Percentiles rank a stretch among this genome's conserved stretches.
These are phyloP conservation scores for Hypsizygus ulmarius DNA, from an alignment of 1,284 basidiomycete species.

Conservation along the genomic window DNA sequence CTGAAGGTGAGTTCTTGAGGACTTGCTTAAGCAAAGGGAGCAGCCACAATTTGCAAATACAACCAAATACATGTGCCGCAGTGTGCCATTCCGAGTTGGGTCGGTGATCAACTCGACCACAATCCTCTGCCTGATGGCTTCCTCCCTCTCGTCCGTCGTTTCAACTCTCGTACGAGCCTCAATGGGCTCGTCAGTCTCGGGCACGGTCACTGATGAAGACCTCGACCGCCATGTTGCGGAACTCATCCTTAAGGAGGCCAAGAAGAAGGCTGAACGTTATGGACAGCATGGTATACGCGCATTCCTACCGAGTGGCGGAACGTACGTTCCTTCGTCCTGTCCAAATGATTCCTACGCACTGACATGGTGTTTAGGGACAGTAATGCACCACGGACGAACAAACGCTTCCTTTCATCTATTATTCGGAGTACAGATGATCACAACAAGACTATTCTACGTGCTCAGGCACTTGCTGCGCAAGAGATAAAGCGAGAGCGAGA, in stretches of 20 bases:
- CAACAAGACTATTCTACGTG: slow-evolving; percentile 77
- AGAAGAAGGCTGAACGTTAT: slow-evolving; percentile 79
- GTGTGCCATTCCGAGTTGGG: background rate
- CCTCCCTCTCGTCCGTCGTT: slow-evolving; percentile 79
- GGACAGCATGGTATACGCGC: slow-evolving; percentile 64
- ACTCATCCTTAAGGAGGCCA: slow-evolving; percentile 86
- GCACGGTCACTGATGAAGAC: slow-evolving; percentile 74
- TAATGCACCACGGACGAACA: slow-evolving; percentile 82
- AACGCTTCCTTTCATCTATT: slow-evolving; percentile 85
- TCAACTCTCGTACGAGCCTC: slow-evolving; percentile 80
- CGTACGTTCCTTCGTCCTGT: slow-evolving; percentile 20
- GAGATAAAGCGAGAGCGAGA: slow-evolving; percentile 64
- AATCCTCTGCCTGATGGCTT: slow-evolving; percentile 22
- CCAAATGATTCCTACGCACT: background rate
- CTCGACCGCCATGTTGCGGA: slow-evolving; percentile 87
- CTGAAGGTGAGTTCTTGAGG: no score
- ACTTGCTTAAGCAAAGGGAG: no score
- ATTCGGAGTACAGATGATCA: slow-evolving; percentile 91
- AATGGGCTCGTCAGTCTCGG: slow-evolving; percentile 67
- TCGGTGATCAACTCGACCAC: background rate
- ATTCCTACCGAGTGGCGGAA: slow-evolving; percentile 50
- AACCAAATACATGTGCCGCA: slow-evolving; percentile 10
- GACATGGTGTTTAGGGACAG: slow-evolving; percentile 38
- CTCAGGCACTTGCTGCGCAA: slow-evolving; percentile 73
- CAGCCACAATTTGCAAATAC: slow-evolving; percentile 10